Base-by-base conservation (phyloP, 208 protist genomes). In the Leishmania lainsoni region DNA sequence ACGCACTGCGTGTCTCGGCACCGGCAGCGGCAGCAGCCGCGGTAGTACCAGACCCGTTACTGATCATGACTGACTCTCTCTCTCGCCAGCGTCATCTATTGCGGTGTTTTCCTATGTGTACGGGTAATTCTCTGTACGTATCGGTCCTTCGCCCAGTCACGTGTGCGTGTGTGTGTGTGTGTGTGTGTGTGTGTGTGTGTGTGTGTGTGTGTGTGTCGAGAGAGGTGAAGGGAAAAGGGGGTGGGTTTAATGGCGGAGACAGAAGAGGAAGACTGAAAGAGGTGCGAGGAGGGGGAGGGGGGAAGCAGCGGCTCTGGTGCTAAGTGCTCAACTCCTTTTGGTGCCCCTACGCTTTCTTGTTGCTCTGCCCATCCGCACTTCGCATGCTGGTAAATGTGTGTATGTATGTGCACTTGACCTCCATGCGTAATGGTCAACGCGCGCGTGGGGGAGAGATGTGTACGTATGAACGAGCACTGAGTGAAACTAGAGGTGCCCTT, bases 1-100 rank as follows among this genome's bases (percentile, higher is more conserved):
- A 90, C 52, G 77, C 89, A 17, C 78, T 76, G 69, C 94, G 93
- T 29, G 80, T 66, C 66, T 94, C 82, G 5, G 71, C 77, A 63
- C 5, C n/a, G 22, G 35, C 74, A 29, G 29, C 76, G 39, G 63
- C 61, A n/a, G 59, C 48, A 8, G 54, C 20, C 52, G 29, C 54
- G 45, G 51, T 16, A 54, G 26, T 29, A 12, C 22, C 58, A 29
- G 58, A 48, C 8, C 17, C 45, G 68, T 52, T 72, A 51, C 42
- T n/a, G 68, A 4, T 49, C 68, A 72, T 72, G 22, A 52, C 51
- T 61, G 10, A 39, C 14, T 5, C 29, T 58, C 14, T 58, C 35
- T 42, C 29, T 75, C 35, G 5, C 0, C 35, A 70, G 5, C 12
- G 35, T 35, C 10, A 20, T 68, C 29, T 48, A n/a, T 48, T 39